Evolutionary conservation across 495 filamentous ascomycete species (phyloP), one percentile per base, ranked within the genome.

Genomic region (Xylaria intraflava): DNA sequence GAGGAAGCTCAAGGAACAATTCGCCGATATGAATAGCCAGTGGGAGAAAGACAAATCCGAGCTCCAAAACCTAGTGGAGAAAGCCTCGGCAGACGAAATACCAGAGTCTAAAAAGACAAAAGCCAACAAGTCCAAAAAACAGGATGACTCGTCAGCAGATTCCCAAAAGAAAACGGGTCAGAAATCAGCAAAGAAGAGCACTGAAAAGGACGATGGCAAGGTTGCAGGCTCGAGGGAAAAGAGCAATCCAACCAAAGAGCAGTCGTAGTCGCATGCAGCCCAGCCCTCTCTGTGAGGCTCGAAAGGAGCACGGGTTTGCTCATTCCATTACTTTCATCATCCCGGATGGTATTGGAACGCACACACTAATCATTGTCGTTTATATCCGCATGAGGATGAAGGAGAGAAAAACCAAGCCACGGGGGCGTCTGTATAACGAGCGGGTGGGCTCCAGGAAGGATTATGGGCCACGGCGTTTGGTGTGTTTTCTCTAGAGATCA

Each of bases 31-130:
- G 22, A 83, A 79, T 42, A 72, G 71, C 47, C 80, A 91, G 69
- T 93, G 87, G 86, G 86, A 94, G 62, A 79, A 86, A 62, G 90
- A 96, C 64, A 92, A 87, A 67, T 75, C 80, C 2, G 76, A 83
- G 33, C 83, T 95, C 49, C 78, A 86, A 46, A 81, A 89, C 46
- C 72, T 87, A 47, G 81, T 82, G 7, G 74, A 84, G 73, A 78
- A 75, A 56, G 61, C 64, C 17, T 53, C 58, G 16, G 53, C 58
- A 31, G 58, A 64, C 19, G 49, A 64, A 42, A 77, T 65, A 51
- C 56, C 65, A 19, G 59, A 65, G 44, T 41, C 51, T 31, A 55
- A 65, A 17, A 49, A 60, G 22, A 39, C 22, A 20, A 49, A 60
- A 19, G 33, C 26, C 11, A 17, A 45, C 38, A 55, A 43, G 45